Conservation (phyloP, 1,139 yeast genomes). For the Geotrichum phurueaensis region DNA sequence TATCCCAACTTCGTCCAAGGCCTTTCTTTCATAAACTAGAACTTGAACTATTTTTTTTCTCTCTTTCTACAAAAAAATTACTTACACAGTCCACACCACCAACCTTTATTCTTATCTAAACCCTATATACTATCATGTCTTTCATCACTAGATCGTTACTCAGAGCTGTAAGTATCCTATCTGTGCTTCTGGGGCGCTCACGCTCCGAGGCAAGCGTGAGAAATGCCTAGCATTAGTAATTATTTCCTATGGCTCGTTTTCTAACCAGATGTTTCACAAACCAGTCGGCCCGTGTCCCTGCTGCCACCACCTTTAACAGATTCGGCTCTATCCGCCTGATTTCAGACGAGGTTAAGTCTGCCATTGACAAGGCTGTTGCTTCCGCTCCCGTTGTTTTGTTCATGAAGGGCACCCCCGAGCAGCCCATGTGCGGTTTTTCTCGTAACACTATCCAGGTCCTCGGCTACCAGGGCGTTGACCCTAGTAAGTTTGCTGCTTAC, state of each 20-base stretch:
- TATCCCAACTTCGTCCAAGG: background rate
- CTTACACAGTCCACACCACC: background rate
- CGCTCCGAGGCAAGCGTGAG: background rate
- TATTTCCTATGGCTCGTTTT: background rate
- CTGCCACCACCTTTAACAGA: background rate
- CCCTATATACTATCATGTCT: background rate
- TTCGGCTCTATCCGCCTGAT: slow-evolving; percentile 29
- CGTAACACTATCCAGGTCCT: slow-evolving; percentile 88
- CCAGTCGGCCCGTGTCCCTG: slow-evolving; percentile 1
- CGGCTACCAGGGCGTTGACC: slow-evolving; percentile 97
- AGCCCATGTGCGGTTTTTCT: slow-evolving; percentile 97
- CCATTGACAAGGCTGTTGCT: slow-evolving; percentile 69
- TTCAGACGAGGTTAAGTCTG: slow-evolving; percentile 65
- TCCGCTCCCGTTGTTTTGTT: slow-evolving; percentile 93
- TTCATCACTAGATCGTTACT: slow-evolving; percentile 5
- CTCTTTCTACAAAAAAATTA: background rate
- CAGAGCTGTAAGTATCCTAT: background rate
- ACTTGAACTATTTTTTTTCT: background rate
- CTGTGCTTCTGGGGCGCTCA: background rate
- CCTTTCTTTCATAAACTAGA: background rate
- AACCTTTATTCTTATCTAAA: background rate
- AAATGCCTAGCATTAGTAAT: background rate
- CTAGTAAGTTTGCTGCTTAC: slow-evolving; percentile 91
- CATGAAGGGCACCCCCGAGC: slow-evolving; percentile 75
- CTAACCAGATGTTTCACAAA: background rate